Base-by-base conservation (phyloP, 345 rosid species). In the Cardamine chenopodiifolia region DNA sequence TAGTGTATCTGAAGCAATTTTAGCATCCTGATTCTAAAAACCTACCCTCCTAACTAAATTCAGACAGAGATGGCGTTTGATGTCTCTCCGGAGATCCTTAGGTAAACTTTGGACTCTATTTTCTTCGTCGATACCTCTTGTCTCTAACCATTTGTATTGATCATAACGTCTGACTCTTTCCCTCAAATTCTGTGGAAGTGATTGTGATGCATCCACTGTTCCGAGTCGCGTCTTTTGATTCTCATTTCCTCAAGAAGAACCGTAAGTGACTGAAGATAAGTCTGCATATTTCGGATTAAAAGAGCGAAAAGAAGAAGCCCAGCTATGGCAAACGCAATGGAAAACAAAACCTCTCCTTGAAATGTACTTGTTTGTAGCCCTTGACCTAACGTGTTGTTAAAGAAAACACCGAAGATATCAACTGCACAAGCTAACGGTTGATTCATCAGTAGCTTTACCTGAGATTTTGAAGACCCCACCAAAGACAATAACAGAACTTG, bases 381-480 rank as follows among this genome's bases (percentile, higher is more conserved):
- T 81, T 88, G 96, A 57, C 97, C 98, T 45, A 92, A 88, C 52
- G 95, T 90, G 52, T 97, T 87, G 84, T 22, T 55, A 4, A 54
- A 74, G 80, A 40, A 58, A 48, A 28, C 22, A 42, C 19, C 54
- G 23, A 29, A 29, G 28, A 56, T 70, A 34, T 66, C 34, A 50
- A 31, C 57, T 12, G 15, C 34, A 22, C 5, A 31, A 20, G 32
- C n/a, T 31, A 34, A 1, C 2, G 3, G 8, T 49, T 50, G 5
- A 34, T 32, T 32, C 22, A 66, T 66, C 12, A 3, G 0, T 34
- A 2, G 23, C 9, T 15, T 47, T 75, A 92, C 97, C 97, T 92
- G 83, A 92, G 75, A 77, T 92, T 92, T 73, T 92, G 95, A 68
- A 92, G 82, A 28, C 98, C 98, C 96, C 96, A 92, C 98, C 98